Conservation (phyloP, 805 yeast genomes). For the Yarrowia divulgata region DNA sequence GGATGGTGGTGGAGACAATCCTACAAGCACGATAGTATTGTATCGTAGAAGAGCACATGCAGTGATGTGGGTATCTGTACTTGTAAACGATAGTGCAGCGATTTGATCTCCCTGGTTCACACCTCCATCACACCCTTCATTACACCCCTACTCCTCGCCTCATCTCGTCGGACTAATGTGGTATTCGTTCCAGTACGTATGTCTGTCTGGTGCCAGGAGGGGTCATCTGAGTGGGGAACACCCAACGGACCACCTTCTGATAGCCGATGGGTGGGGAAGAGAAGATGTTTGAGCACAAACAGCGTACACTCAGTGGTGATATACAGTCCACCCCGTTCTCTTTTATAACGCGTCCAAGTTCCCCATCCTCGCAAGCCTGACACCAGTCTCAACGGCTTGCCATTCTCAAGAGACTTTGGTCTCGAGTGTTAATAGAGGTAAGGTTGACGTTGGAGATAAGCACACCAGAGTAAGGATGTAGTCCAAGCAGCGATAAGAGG, state of each 20-base stretch:
- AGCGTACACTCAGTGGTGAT: neutral
- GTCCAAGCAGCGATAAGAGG: neutral
- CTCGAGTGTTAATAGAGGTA: neutral
- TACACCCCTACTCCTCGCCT: too few relatives aligned
- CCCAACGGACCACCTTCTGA: neutral
- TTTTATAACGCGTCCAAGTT: neutral
- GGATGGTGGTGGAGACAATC: too few relatives aligned
- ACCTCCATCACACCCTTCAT: too few relatives aligned
- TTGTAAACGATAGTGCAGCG: too few relatives aligned
- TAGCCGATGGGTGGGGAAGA: neutral
- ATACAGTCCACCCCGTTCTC: too few relatives aligned
- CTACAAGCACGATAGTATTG: too few relatives aligned
- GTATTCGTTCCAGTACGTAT: too few relatives aligned
- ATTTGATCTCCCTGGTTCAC: too few relatives aligned
- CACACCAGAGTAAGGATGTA: neutral
- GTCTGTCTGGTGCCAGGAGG: neutral
- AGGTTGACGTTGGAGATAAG: constrained; percentile 8
- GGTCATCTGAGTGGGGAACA: neutral
- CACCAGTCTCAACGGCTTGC: neutral
- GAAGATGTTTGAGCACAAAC: neutral
- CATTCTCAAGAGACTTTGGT: too few relatives aligned
- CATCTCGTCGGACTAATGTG: too few relatives aligned
- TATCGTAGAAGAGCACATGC: too few relatives aligned
- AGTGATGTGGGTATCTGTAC: too few relatives aligned
- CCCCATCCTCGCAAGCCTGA: constrained; percentile 5